Evolutionary conservation across 1,139 yeast genomes (phyloP), one percentile per base, ranked within the genome.

Genomic region (Dujonia santamariae): DNA sequence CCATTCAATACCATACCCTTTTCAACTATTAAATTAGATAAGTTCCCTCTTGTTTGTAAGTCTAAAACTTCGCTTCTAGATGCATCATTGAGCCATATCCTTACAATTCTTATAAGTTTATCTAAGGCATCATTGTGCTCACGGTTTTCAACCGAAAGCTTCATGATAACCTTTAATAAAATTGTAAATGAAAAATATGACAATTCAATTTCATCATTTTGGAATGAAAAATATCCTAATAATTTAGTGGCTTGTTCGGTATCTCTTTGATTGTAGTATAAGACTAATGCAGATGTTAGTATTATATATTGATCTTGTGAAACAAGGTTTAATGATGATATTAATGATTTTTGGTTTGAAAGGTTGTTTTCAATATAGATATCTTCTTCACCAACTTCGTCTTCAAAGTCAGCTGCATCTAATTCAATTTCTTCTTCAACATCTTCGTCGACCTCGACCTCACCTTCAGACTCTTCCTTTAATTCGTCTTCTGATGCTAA

Each of bases 1-100:
- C 67, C 69, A 45, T 59, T 63, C 31, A 66, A 48, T 26, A 56
- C 36, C 50, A 61, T 53, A 2, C 67, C 67, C 45, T 62, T 64
- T 14, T 48, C 43, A 6, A 64, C 59, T 21, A 67, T 49, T 20
- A 56, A 38, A 40, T 61, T 61, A 9, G 61, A 56, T 32, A 67
- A 48, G 19, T 53, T 54, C 11, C 53, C 46, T 38, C 62, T 56
- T 27, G 62, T 50, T 14, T 46, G 43, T 23, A 45, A 44, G 26
- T 50, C 50, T 47, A 66, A 41, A 19, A 49, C 38, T 12, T 44
- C 39, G 3, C 43, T 39, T 17, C 41, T 48, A 8, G 40, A 34
- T 17, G 54, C 51, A 17, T 58, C 56, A 31, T 58, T 56, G 21
- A 67, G 41, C 73, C 73, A 68, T 25, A 45, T 42, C 31, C 65